Base-by-base conservation (phyloP, 345 rosid species). In the Lumnitzera racemosa region DNA sequence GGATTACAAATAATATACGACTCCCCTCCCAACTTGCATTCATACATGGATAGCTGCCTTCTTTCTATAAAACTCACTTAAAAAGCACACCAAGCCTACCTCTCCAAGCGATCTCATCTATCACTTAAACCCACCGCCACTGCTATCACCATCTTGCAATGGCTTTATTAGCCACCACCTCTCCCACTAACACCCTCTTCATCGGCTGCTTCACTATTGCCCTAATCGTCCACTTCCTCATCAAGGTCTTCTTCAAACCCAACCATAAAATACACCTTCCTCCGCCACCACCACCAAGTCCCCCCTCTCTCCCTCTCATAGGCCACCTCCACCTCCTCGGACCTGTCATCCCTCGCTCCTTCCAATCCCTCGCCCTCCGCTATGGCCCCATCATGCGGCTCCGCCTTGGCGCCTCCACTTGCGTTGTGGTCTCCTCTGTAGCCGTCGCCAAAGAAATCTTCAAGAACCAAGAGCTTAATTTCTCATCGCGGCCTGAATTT, bases 261-360 rank as follows among this genome's bases (percentile, higher is more conserved):
- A 17, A 59, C 56, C 56, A 13, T 12, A 7, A 16, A 53, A 46
- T 24, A 11, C 12, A 13, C 46, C 71, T 31, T 0, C 66, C 13
- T 10, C 81, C 85, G 11, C 82, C 82, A 2, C 66, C 13, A 12
- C 85, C 85, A 12, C 82, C 85, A 2, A 71, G 76, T 55, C 82
- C 82, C 20, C 64, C 49, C 10, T 43, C 76, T 58, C 64, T 78
- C 7, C 86, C 83, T 41, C 53, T 81, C 63, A 56, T 78, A 49
- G 80, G 83, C 55, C 82, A 76, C 66, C 72, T 80, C 17, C 72
- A 70, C 64, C 76, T 74, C 15, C 65, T 79, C 24, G 62, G 69
- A 52, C 50, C 72, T 46, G 46, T 29, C 59, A 64, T 73, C 57
- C 68, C 75, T 12, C 51, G 47, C 53, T 70, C 72, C 20, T 56